Conservation (phyloP, 2,329 filamentous ascomycete genomes). For the Penicillium sp. region DNA sequence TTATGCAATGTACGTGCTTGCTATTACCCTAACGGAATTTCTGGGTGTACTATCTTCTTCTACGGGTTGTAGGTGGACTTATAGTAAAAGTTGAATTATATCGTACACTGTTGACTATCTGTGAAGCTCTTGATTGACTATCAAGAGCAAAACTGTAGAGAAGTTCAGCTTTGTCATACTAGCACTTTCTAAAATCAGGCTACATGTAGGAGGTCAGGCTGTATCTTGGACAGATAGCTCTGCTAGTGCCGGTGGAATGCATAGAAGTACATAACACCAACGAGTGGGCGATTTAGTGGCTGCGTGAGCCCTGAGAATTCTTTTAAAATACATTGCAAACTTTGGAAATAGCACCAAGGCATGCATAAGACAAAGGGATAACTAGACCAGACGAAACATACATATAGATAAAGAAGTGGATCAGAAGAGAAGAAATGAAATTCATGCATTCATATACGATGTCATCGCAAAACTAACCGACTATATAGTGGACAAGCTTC, state of each 20-base stretch:
- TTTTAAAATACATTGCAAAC: no score
- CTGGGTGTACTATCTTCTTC: fast-evolving
- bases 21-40: neutral
- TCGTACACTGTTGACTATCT: neutral
- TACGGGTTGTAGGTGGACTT: neutral
- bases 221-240: neutral
- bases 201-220: neutral
- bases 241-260: neutral
- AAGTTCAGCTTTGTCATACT: neutral
- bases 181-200: neutral
- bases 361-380: neutral
- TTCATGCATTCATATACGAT: neutral
- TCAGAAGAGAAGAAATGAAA: neutral
- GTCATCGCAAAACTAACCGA: neutral
- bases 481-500: neutral
- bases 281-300: neutral
- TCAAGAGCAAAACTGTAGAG: neutral
- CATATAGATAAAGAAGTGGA: neutral
- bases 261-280: neutral
- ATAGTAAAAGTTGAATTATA: neutral
- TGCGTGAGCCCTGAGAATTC: no score
- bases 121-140: neutral
- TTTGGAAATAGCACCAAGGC: neutral
- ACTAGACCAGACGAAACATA: neutral
- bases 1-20: neutral